Percentiles rank a stretch among this genome's conserved stretches.
These are phyloP conservation scores for Cystofilobasidium ferigula DNA, from an alignment of 768 basidiomycete genomes.

Conservation along the genomic window DNA sequence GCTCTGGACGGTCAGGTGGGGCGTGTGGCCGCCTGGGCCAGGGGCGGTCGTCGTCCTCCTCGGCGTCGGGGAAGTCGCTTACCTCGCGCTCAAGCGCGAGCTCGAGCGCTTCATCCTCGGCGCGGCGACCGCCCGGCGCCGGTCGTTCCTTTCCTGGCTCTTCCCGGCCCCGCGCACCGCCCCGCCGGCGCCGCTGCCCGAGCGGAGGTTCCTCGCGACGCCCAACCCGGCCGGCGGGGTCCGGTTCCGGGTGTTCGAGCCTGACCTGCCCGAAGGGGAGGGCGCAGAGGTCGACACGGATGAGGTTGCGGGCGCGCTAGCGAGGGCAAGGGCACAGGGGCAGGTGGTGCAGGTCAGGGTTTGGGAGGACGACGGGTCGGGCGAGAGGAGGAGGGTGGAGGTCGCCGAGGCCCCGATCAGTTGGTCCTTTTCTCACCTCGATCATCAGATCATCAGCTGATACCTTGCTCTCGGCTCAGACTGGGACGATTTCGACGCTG, in stretches of 20 bases:
- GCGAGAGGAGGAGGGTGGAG: not conserved
- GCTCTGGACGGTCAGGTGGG: not conserved
- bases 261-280: not conserved
- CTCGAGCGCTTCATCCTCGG: conserved; percentile 2
- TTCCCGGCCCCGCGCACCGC: not conserved
- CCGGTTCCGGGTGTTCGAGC: not conserved
- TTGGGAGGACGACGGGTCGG: not conserved
- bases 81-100: not conserved
- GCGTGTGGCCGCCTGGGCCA: not conserved
- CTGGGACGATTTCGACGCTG: not conserved
- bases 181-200: not conserved
- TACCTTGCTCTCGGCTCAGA: not conserved
- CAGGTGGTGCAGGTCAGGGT: not conserved
- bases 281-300: not conserved
- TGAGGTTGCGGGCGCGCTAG: not conserved
- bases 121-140: not conserved
- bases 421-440: not conserved
- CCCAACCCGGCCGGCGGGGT: not conserved
- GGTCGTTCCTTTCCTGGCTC: not conserved
- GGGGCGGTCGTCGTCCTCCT: not conserved
- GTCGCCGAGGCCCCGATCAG: not conserved
- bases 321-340: not conserved
- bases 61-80: not conserved
- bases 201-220: conserved; percentile 1
- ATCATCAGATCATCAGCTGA: no score